These are phyloP conservation scores for Microglena sp. DNA, from an alignment of 139 green algal species.

Conservation along the genomic window DNA sequence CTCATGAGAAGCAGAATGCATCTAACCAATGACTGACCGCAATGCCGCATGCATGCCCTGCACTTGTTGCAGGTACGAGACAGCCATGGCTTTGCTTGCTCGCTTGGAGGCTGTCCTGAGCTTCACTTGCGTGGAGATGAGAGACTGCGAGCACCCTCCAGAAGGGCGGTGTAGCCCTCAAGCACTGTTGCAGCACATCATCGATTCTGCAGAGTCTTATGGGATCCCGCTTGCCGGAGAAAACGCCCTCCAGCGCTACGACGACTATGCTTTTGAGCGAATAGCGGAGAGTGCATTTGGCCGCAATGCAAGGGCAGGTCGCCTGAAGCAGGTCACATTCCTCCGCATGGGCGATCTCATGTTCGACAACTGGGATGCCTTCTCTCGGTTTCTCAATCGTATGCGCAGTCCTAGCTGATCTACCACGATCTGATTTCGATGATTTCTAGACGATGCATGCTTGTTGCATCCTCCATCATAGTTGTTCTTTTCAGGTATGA, in stretches of 20 bases:
- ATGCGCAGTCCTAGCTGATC: slow-evolving; percentile 44
- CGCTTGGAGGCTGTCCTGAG: slow-evolving; percentile 59
- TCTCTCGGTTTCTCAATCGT: slow-evolving; percentile 53
- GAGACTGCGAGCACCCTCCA: slow-evolving; percentile 91
- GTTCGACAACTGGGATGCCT: slow-evolving; percentile 74
- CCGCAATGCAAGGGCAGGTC: slow-evolving; percentile 55
- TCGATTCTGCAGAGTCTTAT: slow-evolving; percentile 50
- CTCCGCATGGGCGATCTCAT: slow-evolving; percentile 81
- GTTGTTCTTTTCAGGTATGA: no score
- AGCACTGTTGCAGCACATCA: slow-evolving; percentile 12
- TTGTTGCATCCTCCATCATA: no score
- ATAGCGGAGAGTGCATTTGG: slow-evolving; percentile 87
- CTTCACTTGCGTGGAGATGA: slow-evolving; percentile 99
- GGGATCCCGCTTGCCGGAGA: slow-evolving; percentile 82
- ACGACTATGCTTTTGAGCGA: slow-evolving; percentile 81
- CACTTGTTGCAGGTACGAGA: slow-evolving; percentile 32
- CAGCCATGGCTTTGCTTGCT: slow-evolving; percentile 24
- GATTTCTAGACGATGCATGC: no score
- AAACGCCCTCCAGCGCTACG: slow-evolving; percentile 95
- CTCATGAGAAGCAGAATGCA: no score
- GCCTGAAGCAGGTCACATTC: slow-evolving; percentile 82
- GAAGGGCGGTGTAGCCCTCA: slow-evolving; percentile 84
- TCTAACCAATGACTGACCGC: no score
- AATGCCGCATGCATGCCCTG: no score
- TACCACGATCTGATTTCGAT: no score